Conservation (phyloP, 208 protist species). For the Acanthamoeba triangularis region DNA sequence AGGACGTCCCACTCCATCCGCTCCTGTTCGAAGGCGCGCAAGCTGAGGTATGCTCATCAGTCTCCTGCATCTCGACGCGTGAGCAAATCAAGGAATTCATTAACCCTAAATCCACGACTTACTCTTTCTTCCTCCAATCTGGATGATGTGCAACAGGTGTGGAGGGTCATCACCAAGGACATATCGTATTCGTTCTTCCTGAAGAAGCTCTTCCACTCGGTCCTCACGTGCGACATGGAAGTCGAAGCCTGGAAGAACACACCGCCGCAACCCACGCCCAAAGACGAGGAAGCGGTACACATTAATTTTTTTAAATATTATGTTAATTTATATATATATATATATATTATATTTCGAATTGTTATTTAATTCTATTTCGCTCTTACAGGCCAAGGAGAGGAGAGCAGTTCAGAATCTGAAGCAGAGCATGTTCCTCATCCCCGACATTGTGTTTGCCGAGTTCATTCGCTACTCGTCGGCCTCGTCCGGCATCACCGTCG, state of each 20-base stretch:
- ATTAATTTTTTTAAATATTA: background rate
- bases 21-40: background rate
- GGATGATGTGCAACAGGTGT: background rate
- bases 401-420: background rate
- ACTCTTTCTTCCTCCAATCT: too few relatives aligned
- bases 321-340: too few relatives aligned
- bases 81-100: too few relatives aligned
- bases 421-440: background rate
- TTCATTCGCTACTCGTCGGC: background rate
- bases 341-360: too few relatives aligned
- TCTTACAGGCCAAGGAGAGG: background rate
- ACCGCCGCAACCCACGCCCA: background rate
- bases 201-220: constrained; percentile 36
- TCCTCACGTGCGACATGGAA: constrained; percentile 17
- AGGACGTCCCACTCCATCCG: background rate
- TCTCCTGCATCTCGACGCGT: too few relatives aligned
- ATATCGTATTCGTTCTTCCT: constrained; percentile 43
- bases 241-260: constrained; percentile 30
- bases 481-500: background rate
- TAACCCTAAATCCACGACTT: too few relatives aligned
- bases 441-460: constrained; percentile 19
- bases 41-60: background rate
- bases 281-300: constrained; percentile 5
- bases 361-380: background rate
- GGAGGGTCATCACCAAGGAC: background rate